A percentile compares a stretch with the other conserved stretches of the same genome.
Conservation (phyloP, 2,329 filamentous ascomycete genomes). For the Xylariaceae sp. region DNA sequence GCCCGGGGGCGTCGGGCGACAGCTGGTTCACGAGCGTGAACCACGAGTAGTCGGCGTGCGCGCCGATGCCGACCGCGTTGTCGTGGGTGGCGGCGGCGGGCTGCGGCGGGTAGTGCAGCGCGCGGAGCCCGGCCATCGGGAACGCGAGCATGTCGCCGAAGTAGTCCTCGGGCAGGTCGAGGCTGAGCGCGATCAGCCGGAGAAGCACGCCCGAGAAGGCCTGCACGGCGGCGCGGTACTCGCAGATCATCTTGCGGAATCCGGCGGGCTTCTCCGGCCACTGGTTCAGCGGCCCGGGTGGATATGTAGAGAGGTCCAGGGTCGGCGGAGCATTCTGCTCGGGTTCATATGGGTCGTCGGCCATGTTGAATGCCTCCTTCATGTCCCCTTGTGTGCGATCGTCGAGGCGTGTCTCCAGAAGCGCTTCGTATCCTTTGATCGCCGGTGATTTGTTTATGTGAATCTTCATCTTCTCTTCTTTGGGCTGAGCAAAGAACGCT, state of each 20-base stretch:
- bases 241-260: conserved; percentile 16
- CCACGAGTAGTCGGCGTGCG: conserved; percentile 41
- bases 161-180: conserved; percentile 23
- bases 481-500: conserved; percentile 17
- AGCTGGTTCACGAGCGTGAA: conserved; percentile 41
- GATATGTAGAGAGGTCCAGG: conserved; percentile 2
- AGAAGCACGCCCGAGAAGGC: conserved; percentile 11
- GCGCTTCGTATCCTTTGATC: conserved; percentile 17
- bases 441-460: conserved; percentile 5
- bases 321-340: conserved; percentile 11
- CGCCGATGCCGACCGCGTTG: conserved; percentile 30
- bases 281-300: conserved; percentile 3
- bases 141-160: conserved; percentile 37
- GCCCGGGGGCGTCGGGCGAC: conserved; percentile 34
- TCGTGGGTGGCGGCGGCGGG: conserved; percentile 1
- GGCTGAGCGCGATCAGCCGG: conserved; percentile 17
- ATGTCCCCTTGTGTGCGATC: conserved; percentile 9
- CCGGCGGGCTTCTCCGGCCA: conserved; percentile 10
- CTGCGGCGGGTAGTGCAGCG: conserved; percentile 39
- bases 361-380: conserved; percentile 21
- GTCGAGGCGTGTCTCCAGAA: conserved; percentile 17
- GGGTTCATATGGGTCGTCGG: conserved; percentile 12
- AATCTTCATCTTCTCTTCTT: conserved; percentile 14
- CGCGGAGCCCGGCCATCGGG: conserved; percentile 38
- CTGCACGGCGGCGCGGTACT: conserved; percentile 11